phyloP scores from a whole-genome alignment of 1,284 basidiomycete species.

The Sporisorium graminicola region DNA sequence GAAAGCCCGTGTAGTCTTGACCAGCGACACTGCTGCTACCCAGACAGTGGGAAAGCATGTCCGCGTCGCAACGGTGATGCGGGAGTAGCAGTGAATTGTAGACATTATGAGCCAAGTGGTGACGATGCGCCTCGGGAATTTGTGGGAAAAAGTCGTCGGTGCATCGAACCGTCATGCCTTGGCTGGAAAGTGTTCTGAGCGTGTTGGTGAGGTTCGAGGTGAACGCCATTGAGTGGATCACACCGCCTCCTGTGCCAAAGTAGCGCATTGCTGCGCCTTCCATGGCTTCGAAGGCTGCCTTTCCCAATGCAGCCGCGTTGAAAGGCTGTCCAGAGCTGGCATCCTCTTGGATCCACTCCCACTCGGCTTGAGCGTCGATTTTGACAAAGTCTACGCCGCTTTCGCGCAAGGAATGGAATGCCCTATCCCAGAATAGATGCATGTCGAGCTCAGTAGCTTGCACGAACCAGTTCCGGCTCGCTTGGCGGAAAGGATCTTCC shows the following conservation, averaged over 20 bases:
- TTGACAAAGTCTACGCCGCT: constrained; percentile 67
- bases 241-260: constrained; percentile 51
- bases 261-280: constrained; percentile 42
- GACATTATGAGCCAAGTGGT: constrained; percentile 60
- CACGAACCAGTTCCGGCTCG: constrained; percentile 43
- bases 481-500: constrained; percentile 68
- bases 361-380: constrained; percentile 67
- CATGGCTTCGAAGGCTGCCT: constrained; percentile 43
- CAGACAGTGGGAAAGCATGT: constrained; percentile 61
- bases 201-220: constrained; percentile 33
- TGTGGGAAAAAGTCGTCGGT: constrained; percentile 65
- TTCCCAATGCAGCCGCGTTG: constrained; percentile 1
- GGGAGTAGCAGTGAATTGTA: constrained; percentile 52
- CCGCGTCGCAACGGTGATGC: constrained; percentile 55
- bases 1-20: constrained; percentile 41
- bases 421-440: constrained; percentile 53
- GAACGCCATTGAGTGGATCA: constrained; percentile 65
- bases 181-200: constrained; percentile 31
- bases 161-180: constrained; percentile 22
- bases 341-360: constrained; percentile 34
- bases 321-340: background rate
- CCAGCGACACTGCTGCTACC: constrained; percentile 8
- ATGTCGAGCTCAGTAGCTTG: constrained; percentile 41
- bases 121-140: constrained; percentile 60
- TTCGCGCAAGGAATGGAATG: constrained; percentile 55